A percentile compares a stretch with the other conserved stretches of the same genome.
Conservation (phyloP, 1,284 basidiomycete species). For the Cerioporus squamosus region DNA sequence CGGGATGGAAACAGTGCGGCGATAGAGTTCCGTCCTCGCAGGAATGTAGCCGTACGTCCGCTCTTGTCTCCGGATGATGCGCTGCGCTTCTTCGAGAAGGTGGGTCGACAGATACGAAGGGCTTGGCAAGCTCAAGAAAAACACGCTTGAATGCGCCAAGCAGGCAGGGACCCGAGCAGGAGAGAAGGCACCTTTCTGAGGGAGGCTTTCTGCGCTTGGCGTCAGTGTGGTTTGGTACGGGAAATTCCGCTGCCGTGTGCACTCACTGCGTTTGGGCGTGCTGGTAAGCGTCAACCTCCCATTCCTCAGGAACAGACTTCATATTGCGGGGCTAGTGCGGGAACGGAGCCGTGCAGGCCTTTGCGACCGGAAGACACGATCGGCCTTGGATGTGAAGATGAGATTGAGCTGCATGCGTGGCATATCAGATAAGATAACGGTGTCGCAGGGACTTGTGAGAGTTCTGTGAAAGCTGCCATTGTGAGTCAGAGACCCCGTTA, state of each 20-base stretch:
- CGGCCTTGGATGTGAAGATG: no score
- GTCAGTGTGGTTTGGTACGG: background rate
- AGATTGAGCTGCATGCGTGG: no score
- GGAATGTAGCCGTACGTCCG: slow-evolving; percentile 14
- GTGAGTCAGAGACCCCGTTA: no score
- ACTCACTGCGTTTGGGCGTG: no score
- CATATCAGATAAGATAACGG: no score
- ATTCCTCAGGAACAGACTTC: no score
- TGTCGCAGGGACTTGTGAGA: no score
- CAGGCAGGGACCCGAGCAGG: background rate
- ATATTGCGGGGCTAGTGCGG: no score
- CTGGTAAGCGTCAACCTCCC: no score
- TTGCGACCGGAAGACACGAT: no score
- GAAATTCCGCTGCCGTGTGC: background rate
- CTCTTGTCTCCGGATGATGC: background rate
- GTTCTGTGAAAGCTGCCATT: no score
- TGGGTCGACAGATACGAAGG: background rate
- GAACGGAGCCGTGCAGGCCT: no score
- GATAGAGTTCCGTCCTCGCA: slow-evolving; percentile 19
- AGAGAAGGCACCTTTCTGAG: background rate
- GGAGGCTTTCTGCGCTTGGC: background rate
- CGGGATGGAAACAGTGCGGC: slow-evolving; percentile 20
- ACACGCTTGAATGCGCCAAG: slow-evolving; percentile 7
- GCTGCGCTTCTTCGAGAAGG: background rate
- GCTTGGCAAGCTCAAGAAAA: slow-evolving; percentile 10